Percentiles rank a stretch among this genome's conserved stretches.
These are phyloP conservation scores for Aspergillus latus DNA, from an alignment of 2,329 filamentous ascomycete species.

Conservation along the genomic window DNA sequence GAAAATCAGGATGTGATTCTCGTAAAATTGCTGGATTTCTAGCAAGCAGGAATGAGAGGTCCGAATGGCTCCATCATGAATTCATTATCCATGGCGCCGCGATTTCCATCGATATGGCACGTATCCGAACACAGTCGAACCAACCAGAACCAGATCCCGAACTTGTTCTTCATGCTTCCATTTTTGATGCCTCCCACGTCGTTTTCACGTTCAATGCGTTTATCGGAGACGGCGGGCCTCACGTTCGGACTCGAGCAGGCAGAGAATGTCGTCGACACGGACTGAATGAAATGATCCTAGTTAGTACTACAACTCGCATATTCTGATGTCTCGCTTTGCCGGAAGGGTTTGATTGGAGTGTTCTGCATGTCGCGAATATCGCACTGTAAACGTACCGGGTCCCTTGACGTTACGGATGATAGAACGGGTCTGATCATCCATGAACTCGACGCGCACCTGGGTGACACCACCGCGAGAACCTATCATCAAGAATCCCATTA, in stretches of 20 bases:
- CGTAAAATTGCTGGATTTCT: constrained; percentile 12
- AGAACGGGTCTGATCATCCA: constrained; percentile 97
- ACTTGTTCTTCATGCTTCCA: constrained; percentile 13
- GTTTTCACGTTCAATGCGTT: constrained; percentile 31
- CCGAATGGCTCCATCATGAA: constrained; percentile 14
- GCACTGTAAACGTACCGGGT: constrained; percentile 69
- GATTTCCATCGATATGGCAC: constrained; percentile 1
- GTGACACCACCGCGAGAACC: constrained; percentile 99
- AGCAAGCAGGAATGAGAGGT: constrained; percentile 15
- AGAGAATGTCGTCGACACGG: constrained; percentile 90
- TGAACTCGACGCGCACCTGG: constrained; percentile 99
- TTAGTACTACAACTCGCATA: constrained; percentile 19
- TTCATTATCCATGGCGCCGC: constrained; percentile 7
- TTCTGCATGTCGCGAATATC: neutral
- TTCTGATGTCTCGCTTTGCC: neutral
- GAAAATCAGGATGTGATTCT: constrained; percentile 15
- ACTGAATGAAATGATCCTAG: constrained; percentile 46
- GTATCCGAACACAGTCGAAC: constrained; percentile 5
- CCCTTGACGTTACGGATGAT: constrained; percentile 99
- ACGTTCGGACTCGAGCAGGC: constrained; percentile 99
- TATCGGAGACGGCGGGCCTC: constrained; percentile 98
- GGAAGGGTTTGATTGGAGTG: neutral
- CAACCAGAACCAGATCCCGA: neutral
- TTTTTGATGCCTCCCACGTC: constrained; percentile 11
- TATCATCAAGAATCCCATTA: constrained; percentile 39